Percentiles rank a stretch among this genome's conserved stretches.
Conservation (phyloP, 352 stramenopile genomes). For the Phytophthora pseudosyringae region DNA sequence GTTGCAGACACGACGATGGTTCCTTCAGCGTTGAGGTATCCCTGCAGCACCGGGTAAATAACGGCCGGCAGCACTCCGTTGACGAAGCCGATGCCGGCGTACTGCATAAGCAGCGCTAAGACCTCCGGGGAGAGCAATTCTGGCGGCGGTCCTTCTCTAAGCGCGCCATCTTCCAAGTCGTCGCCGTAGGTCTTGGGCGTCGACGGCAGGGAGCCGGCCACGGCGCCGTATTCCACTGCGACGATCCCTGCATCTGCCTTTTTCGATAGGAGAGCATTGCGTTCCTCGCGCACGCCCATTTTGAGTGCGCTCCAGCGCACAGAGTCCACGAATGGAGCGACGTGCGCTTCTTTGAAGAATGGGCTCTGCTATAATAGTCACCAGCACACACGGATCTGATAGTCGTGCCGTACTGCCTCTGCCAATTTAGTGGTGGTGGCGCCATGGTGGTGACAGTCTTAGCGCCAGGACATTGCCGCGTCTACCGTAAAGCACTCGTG, state of each 20-base stretch:
- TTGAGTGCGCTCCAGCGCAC: not conserved
- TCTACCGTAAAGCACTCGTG: no score
- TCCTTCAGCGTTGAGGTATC: slow-evolving; percentile 57
- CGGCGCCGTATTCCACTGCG: slow-evolving; percentile 19
- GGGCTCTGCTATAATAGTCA: no score
- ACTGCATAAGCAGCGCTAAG: slow-evolving; percentile 49
- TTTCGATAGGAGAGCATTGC: slow-evolving; percentile 15
- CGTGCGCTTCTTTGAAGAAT: no score
- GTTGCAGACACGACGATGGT: slow-evolving; percentile 54
- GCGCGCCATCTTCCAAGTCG: slow-evolving; percentile 33
- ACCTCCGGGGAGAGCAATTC: slow-evolving; percentile 36
- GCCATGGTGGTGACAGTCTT: no score
- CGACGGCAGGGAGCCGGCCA: not conserved
- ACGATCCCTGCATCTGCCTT: slow-evolving; percentile 6
- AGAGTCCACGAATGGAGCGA: slow-evolving; percentile 1
- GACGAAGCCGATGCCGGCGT: slow-evolving; percentile 55
- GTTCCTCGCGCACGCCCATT: slow-evolving; percentile 25
- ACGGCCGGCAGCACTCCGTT: slow-evolving; percentile 44
- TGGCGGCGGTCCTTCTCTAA: slow-evolving; percentile 34
- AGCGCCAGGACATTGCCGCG: no score
- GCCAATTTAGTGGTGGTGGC: no score
- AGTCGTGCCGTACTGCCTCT: no score
- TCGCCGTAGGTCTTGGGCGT: slow-evolving; percentile 7
- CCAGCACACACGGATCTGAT: no score
- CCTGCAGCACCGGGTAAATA: slow-evolving; percentile 56